These are phyloP conservation scores for Arxiozyma heterogenica DNA, from an alignment of 1,139 yeast genomes.

Conservation along the genomic window DNA sequence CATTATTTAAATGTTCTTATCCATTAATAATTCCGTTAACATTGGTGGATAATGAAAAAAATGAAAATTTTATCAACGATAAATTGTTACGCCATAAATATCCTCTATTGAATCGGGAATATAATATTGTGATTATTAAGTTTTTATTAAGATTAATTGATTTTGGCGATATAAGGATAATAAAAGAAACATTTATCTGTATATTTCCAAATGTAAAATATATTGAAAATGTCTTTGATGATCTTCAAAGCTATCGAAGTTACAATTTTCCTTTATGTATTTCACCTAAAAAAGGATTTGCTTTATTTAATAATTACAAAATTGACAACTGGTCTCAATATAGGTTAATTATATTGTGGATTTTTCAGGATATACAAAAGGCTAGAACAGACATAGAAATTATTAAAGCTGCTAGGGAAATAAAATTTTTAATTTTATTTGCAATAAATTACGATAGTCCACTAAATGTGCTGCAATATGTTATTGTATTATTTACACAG, in stretches of 20 bases:
- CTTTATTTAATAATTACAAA: slow-evolving; percentile 8
- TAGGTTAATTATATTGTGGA: slow-evolving; percentile 13
- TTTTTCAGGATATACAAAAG: slow-evolving; percentile 15
- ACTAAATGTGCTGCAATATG: background rate
- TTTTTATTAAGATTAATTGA: slow-evolving; percentile 37
- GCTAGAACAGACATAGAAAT: slow-evolving; percentile 7
- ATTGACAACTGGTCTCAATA: slow-evolving; percentile 8
- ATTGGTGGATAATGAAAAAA: slow-evolving; percentile 37
- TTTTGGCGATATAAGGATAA: slow-evolving; percentile 29
- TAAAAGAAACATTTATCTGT: slow-evolving; percentile 15
- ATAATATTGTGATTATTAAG: slow-evolving; percentile 30
- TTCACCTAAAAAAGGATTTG: slow-evolving; percentile 9
- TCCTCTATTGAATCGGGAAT: slow-evolving; percentile 21
- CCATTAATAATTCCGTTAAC: slow-evolving; percentile 38
- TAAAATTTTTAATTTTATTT: slow-evolving; percentile 11
- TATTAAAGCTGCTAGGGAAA: slow-evolving; percentile 5
- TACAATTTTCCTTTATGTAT: slow-evolving; percentile 15
- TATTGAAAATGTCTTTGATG: slow-evolving; percentile 5
- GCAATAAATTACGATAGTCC: slow-evolving; percentile 6
- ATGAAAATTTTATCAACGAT: slow-evolving; percentile 19
- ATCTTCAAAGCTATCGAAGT: slow-evolving; percentile 2
- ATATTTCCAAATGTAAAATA: slow-evolving; percentile 7
- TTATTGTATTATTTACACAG: background rate
- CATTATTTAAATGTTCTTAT: slow-evolving; percentile 33
- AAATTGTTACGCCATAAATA: slow-evolving; percentile 14